Evolutionary conservation across 768 basidiomycete genomes (phyloP).

Genomic region (Lactarius hatsudake): DNA sequence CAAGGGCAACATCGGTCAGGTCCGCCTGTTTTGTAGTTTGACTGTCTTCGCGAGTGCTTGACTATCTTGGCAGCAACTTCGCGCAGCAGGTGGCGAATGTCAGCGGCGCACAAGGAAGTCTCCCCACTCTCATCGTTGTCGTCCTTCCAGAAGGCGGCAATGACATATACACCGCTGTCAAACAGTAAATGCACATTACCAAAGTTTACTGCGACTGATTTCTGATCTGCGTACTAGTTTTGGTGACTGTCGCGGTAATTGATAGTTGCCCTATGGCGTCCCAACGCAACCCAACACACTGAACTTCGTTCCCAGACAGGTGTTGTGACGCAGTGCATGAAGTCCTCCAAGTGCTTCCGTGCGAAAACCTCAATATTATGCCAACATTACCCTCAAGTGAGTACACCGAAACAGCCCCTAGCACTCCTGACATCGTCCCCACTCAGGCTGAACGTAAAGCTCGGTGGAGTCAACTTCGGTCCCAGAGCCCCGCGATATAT

Average conservation of each 20-base stretch:
- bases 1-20: slow-evolving; percentile 48
- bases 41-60: background rate
- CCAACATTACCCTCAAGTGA: slow-evolving; percentile 78
- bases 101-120: slow-evolving; percentile 38
- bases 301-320: slow-evolving; percentile 47
- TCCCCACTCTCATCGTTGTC: slow-evolving; percentile 61
- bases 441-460: slow-evolving; percentile 74
- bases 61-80: slow-evolving; percentile 42
- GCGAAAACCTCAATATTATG: slow-evolving; percentile 79
- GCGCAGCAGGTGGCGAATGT: slow-evolving; percentile 48
- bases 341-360: slow-evolving; percentile 58
- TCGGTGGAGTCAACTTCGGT: slow-evolving; percentile 81
- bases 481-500: slow-evolving; percentile 65
- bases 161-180: slow-evolving; percentile 73
- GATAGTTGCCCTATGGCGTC: background rate
- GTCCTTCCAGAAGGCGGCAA: slow-evolving; percentile 72
- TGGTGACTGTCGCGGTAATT: slow-evolving; percentile 60
- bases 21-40: background rate
- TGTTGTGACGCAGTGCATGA: slow-evolving; percentile 78
- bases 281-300: background rate
- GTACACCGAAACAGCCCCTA: slow-evolving; percentile 28
- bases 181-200: slow-evolving; percentile 54
- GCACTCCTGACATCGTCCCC: slow-evolving; percentile 6
- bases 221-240: slow-evolving; percentile 44
- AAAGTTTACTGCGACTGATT: background rate